These are phyloP conservation scores for Phlebiopsis gigantea DNA, from an alignment of 768 basidiomycete genomes.

Conservation along the genomic window DNA sequence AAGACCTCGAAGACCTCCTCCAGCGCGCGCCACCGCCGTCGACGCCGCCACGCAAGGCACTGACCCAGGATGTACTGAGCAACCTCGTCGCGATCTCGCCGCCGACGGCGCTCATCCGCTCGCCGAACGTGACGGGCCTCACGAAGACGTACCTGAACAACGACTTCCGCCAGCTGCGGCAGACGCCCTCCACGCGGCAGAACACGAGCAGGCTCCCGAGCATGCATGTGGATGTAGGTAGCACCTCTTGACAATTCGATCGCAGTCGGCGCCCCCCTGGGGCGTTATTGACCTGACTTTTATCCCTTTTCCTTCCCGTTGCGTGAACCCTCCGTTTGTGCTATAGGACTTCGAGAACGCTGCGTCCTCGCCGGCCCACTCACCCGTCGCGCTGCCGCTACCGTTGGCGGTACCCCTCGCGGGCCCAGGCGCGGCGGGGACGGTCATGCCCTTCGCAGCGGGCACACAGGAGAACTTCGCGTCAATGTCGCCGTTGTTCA, in stretches of 20 bases:
- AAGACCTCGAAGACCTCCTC: conserved; percentile 44
- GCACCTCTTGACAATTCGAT: conserved; percentile 12
- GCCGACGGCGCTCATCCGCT: conserved; percentile 62
- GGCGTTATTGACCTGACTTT: conserved; percentile 2
- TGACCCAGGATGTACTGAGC: conserved; percentile 54
- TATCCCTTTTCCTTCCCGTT: background rate
- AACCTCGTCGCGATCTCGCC: conserved; percentile 59
- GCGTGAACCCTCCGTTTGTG: background rate
- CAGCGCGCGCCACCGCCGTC: conserved; percentile 37
- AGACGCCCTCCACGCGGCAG: conserved; percentile 61
- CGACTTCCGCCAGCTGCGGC: conserved; percentile 75
- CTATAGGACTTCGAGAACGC: conserved; percentile 29
- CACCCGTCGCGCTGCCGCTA: conserved; percentile 21
- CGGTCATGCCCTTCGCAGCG: conserved; percentile 16
- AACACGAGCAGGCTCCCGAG: conserved; percentile 86
- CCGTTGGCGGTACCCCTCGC: conserved; percentile 6
- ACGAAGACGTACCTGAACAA: conserved; percentile 81
- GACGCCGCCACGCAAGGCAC: conserved; percentile 47
- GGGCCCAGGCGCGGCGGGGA: conserved; percentile 3
- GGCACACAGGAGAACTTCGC: conserved; percentile 16
- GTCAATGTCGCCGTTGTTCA: conserved; percentile 22
- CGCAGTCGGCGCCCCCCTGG: background rate
- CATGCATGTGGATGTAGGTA: conserved; percentile 70
- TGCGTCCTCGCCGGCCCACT: conserved; percentile 25
- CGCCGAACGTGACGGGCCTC: conserved; percentile 64